Evolutionary conservation across 1,139 yeast genomes (phyloP).

Genomic region (Blastobotrys proliferans): DNA sequence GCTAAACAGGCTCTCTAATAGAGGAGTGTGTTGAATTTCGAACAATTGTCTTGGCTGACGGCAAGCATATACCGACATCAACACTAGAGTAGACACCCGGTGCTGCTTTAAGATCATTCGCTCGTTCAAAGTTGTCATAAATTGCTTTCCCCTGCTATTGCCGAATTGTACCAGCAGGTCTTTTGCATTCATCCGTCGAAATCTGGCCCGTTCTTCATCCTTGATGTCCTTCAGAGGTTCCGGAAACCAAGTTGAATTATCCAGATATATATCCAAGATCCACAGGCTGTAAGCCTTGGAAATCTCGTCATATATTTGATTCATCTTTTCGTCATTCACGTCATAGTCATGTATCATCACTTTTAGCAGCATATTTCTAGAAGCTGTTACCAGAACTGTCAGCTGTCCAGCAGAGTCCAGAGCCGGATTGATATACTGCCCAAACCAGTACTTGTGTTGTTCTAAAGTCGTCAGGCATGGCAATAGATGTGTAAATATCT

Average conservation of each 20-base stretch:
- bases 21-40: slow-evolving; percentile 38
- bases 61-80: slow-evolving; percentile 33
- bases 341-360: slow-evolving; percentile 33
- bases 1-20: slow-evolving; percentile 43
- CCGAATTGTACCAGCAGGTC: slow-evolving; percentile 43
- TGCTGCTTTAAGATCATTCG: slow-evolving; percentile 33
- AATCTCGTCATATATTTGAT: slow-evolving; percentile 21
- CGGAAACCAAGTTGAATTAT: slow-evolving; percentile 13
- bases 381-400: slow-evolving; percentile 38
- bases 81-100: slow-evolving; percentile 39
- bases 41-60: slow-evolving; percentile 36
- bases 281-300: slow-evolving; percentile 17
- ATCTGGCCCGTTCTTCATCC: slow-evolving; percentile 47
- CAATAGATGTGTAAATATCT: slow-evolving; percentile 40
- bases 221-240: slow-evolving; percentile 18
- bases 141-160: slow-evolving; percentile 33
- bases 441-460: slow-evolving; percentile 50
- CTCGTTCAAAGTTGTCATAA: slow-evolving; percentile 38
- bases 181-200: slow-evolving; percentile 44
- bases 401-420: slow-evolving; percentile 56
- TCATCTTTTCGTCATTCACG: slow-evolving; percentile 19
- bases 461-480: slow-evolving; percentile 41
- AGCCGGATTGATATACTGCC: slow-evolving; percentile 50
- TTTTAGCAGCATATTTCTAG: slow-evolving; percentile 42
- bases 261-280: slow-evolving; percentile 26